These are phyloP conservation scores for Kwoniella bestiolae DNA, from an alignment of 768 basidiomycete species.

Conservation along the genomic window DNA sequence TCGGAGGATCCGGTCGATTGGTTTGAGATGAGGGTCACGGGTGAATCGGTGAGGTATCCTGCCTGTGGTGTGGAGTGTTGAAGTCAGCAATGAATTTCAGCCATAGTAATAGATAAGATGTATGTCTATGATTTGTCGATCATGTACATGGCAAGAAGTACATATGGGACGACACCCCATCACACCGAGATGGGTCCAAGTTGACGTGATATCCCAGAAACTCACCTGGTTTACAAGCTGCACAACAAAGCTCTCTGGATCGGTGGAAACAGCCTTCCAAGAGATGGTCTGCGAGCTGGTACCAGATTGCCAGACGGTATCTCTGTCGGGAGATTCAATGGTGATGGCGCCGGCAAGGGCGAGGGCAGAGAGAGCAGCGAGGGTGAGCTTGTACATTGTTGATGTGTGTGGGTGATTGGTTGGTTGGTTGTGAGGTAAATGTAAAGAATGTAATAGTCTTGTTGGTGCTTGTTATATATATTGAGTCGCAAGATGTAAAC, in stretches of 20 bases:
- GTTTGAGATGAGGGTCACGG: constrained; percentile 40
- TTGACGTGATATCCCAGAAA: not conserved
- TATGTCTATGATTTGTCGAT: not conserved
- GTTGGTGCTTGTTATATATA: constrained; percentile 1
- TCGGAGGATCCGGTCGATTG: constrained; percentile 65
- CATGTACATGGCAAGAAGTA: no score
- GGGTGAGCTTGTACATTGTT: constrained; percentile 29
- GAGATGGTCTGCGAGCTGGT: constrained; percentile 62
- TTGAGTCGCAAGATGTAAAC: no score
- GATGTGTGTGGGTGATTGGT: constrained; percentile 1
- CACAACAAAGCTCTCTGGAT: constrained; percentile 70
- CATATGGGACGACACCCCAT: not conserved
- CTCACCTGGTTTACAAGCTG: constrained; percentile 68
- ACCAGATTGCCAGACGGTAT: constrained; percentile 66
- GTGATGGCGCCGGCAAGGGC: constrained; percentile 69
- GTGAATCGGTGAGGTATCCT: constrained; percentile 42
- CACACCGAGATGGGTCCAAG: not conserved
- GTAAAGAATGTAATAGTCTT: not conserved
- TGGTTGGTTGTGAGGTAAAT: not conserved
- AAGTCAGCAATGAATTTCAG: not conserved
- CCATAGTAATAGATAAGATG: not conserved
- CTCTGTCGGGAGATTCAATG: constrained; percentile 64
- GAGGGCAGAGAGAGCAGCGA: constrained; percentile 60
- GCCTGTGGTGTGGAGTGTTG: constrained; percentile 10
- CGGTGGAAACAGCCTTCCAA: constrained; percentile 72